Conservation (phyloP, 2,329 filamentous ascomycete species). For the Acephala macrosclerotiorum region DNA sequence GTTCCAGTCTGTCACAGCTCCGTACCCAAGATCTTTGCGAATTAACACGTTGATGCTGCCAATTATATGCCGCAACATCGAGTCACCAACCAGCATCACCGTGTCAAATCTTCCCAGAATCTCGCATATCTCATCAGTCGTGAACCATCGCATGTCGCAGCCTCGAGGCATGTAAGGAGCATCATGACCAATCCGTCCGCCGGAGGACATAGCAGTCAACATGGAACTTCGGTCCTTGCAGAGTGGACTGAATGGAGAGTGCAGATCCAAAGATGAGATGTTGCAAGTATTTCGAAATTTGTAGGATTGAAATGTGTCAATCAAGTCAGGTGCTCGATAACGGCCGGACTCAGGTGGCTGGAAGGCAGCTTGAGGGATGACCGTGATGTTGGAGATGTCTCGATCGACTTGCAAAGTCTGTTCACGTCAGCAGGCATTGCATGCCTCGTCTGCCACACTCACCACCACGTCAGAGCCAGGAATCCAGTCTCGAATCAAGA, state of each 20-base stretch:
- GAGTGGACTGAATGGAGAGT: constrained; percentile 45
- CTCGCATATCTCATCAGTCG: constrained; percentile 53
- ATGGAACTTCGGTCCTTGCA: constrained; percentile 48
- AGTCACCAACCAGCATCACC: constrained; percentile 55
- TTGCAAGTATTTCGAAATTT: constrained; percentile 52
- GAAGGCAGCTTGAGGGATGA: constrained; percentile 26
- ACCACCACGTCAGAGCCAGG: background rate
- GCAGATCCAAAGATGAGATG: constrained; percentile 53
- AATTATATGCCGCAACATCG: constrained; percentile 56
- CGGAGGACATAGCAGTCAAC: constrained; percentile 46
- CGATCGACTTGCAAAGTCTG: constrained; percentile 1
- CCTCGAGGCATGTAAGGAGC: constrained; percentile 53
- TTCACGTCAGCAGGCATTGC: background rate
- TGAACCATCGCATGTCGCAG: constrained; percentile 57
- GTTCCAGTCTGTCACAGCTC: constrained; percentile 58
- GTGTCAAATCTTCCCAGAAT: constrained; percentile 54
- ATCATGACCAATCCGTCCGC: constrained; percentile 53
- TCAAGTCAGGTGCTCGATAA: constrained; percentile 30
- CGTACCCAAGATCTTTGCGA: constrained; percentile 55
- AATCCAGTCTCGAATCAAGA: constrained; percentile 19
- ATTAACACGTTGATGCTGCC: constrained; percentile 55
- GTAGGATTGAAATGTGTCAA: constrained; percentile 51
- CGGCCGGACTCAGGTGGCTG: constrained; percentile 27
- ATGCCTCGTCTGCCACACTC: background rate
- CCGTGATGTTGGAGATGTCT: constrained; percentile 19